These are phyloP conservation scores for Leccinum obscurum DNA, from an alignment of 768 basidiomycete species.

Conservation along the genomic window DNA sequence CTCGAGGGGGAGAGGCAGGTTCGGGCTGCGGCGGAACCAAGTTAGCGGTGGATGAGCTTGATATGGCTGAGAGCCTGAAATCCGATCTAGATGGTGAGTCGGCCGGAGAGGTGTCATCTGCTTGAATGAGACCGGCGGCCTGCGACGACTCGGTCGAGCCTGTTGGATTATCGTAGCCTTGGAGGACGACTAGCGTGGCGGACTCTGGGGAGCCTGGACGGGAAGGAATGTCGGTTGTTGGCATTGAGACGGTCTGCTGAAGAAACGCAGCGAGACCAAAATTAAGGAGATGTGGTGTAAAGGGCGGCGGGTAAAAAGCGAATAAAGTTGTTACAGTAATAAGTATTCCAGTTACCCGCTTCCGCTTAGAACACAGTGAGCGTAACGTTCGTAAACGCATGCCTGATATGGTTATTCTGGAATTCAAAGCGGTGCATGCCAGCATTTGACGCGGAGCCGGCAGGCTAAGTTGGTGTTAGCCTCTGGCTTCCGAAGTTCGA, in stretches of 20 bases:
- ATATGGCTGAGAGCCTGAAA: slow-evolving; percentile 25
- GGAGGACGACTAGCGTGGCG: slow-evolving; percentile 30
- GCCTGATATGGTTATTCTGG: slow-evolving; percentile 23
- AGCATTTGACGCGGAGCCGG: not conserved
- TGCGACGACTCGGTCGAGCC: not conserved
- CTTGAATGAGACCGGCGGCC: not conserved
- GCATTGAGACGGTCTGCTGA: slow-evolving; percentile 12
- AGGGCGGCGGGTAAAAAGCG: slow-evolving; percentile 20
- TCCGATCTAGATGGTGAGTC: slow-evolving; percentile 23
- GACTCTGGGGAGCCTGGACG: slow-evolving; percentile 28
- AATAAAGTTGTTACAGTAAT: slow-evolving; percentile 2
- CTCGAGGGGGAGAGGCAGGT: slow-evolving; percentile 1
- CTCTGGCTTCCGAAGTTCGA: too few species aligned
- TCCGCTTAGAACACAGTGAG: slow-evolving; percentile 19
- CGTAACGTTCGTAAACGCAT: slow-evolving; percentile 34
- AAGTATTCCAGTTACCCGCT: slow-evolving; percentile 1
- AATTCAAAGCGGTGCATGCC: slow-evolving; percentile 3
- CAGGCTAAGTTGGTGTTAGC: not conserved
- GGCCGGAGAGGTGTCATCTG: slow-evolving; percentile 8
- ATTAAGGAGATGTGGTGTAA: slow-evolving; percentile 1
- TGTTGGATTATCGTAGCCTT: slow-evolving; percentile 22
- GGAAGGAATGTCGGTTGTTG: slow-evolving; percentile 6
- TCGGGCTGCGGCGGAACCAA: slow-evolving; percentile 25
- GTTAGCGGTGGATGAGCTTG: slow-evolving; percentile 23
- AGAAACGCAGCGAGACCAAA: slow-evolving; percentile 6